phyloP scores from a whole-genome alignment of 2,329 filamentous ascomycete genomes.

The Trichoderma pleuroti region DNA sequence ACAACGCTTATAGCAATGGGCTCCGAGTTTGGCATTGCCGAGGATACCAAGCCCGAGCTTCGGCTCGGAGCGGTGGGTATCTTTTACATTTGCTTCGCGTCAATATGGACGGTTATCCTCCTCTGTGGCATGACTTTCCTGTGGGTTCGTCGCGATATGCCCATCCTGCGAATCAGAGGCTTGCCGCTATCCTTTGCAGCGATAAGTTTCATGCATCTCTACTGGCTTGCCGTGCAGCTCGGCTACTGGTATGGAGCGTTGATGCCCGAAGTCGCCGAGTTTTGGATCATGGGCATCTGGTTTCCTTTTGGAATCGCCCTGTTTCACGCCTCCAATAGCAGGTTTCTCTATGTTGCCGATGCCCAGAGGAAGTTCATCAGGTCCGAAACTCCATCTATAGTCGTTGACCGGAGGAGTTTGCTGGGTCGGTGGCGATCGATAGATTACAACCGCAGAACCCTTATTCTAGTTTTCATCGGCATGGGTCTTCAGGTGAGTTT shows the following conservation, averaged over 20 bases:
- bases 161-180: slow-evolving; percentile 40
- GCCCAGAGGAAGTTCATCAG: slow-evolving; percentile 46
- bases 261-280: slow-evolving; percentile 53
- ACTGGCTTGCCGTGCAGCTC: slow-evolving; percentile 41
- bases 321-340: slow-evolving; percentile 62
- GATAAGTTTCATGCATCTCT: slow-evolving; percentile 40
- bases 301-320: slow-evolving; percentile 63
- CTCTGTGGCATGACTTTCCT: slow-evolving; percentile 41
- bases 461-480: slow-evolving; percentile 49
- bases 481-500: slow-evolving; percentile 53
- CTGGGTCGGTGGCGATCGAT: slow-evolving; percentile 38
- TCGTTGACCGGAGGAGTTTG: slow-evolving; percentile 28
- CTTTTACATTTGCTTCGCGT: slow-evolving; percentile 39
- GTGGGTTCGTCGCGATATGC: slow-evolving; percentile 38
- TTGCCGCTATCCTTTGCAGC: slow-evolving; percentile 40
- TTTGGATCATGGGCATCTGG: slow-evolving; percentile 65
- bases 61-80: slow-evolving; percentile 39
- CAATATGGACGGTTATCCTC: slow-evolving; percentile 39
- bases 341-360: slow-evolving; percentile 56
- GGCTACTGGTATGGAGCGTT: slow-evolving; percentile 40
- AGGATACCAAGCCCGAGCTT: slow-evolving; percentile 31
- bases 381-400: slow-evolving; percentile 15
- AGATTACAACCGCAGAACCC: slow-evolving; percentile 47
- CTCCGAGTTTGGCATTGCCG: slow-evolving; percentile 33
- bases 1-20: slow-evolving; percentile 24